Percentiles rank a stretch among this genome's conserved stretches.
Conservation (phyloP, 306 rosid genomes). For the Inga leiocalycina region DNA sequence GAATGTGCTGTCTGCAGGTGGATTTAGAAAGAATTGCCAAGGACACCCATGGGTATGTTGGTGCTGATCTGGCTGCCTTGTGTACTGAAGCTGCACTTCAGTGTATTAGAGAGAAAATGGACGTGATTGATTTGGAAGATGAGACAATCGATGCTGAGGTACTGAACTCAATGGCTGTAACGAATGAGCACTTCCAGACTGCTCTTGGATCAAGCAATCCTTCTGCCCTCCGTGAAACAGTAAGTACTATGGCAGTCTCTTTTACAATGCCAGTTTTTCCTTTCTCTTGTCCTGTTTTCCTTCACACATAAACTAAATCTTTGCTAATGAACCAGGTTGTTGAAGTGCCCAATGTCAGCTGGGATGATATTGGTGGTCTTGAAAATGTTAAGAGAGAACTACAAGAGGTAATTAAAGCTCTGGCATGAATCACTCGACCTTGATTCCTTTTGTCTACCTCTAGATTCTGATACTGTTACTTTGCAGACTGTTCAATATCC, state of each 20-base stretch:
- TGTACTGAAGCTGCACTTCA: conserved; percentile 99
- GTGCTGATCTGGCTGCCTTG: conserved; percentile 94
- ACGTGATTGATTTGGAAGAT: conserved; percentile 93
- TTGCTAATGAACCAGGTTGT: conserved; percentile 67
- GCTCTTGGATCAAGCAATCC: conserved; percentile 99
- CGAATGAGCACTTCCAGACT: conserved; percentile 90
- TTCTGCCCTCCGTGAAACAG: conserved; percentile 96
- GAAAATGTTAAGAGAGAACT: conserved; percentile 98
- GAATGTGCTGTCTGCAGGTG: conserved; percentile 54
- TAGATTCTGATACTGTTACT: conserved; percentile 16
- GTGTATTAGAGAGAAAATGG: conserved; percentile 97
- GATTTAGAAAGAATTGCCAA: conserved; percentile 88
- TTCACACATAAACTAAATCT: conserved; percentile 23
- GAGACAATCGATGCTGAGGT: conserved; percentile 95
- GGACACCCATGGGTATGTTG: conserved; percentile 96
- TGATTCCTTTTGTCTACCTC: conserved; percentile 8
- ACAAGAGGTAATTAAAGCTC: conserved; percentile 71
- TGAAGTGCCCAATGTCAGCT: conserved; percentile 90
- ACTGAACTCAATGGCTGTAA: conserved; percentile 95
- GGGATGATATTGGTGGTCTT: conserved; percentile 99
- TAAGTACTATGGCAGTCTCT: conserved; percentile 41
- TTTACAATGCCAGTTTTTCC: background rate
- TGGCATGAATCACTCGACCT: background rate
- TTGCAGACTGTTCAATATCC: conserved; percentile 98
- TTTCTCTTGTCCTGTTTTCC: conserved; percentile 25